Evolutionary conservation across 2,329 filamentous ascomycete genomes (phyloP).

Genomic region (Malbranchea zuffiana): DNA sequence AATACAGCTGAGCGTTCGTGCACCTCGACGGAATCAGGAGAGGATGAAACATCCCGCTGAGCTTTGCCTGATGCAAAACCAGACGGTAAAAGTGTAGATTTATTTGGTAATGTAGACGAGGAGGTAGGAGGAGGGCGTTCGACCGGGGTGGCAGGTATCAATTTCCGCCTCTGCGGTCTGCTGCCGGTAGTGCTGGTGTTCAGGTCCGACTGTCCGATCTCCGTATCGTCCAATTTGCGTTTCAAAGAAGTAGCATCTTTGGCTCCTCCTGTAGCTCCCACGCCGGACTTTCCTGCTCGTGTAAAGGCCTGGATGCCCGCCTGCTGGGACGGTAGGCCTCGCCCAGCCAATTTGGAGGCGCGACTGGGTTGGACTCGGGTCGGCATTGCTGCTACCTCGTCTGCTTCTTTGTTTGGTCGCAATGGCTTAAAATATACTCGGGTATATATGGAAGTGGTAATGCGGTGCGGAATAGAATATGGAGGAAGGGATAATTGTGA

Average conservation of each 20-base stretch:
- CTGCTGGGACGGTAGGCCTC: conserved; percentile 26
- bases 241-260: conserved; percentile 30
- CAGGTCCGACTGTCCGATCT: conserved; percentile 1
- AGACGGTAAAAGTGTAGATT: too few relatives aligned
- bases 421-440: conserved; percentile 4
- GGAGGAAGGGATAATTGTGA: conserved; percentile 3
- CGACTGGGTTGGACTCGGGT: conserved; percentile 17
- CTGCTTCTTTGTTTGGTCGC: too few relatives aligned
- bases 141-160: too few relatives aligned
- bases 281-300: conserved; percentile 34
- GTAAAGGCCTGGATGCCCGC: conserved; percentile 37
- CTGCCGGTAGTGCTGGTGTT: too few relatives aligned
- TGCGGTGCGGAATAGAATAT: neutral
- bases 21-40: too few relatives aligned
- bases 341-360: conserved; percentile 18
- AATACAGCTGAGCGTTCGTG: conserved; percentile 25
- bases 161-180: too few relatives aligned
- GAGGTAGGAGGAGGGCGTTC: too few relatives aligned
- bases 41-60: too few relatives aligned
- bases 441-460: conserved; percentile 8
- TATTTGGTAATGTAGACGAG: too few relatives aligned
- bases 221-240: conserved; percentile 26
- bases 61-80: too few relatives aligned
- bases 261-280: conserved; percentile 16
- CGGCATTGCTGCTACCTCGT: conserved; percentile 8